Evolutionary conservation across 495 filamentous ascomycete genomes (phyloP).

Genomic region (Glarea lozoyensis): DNA sequence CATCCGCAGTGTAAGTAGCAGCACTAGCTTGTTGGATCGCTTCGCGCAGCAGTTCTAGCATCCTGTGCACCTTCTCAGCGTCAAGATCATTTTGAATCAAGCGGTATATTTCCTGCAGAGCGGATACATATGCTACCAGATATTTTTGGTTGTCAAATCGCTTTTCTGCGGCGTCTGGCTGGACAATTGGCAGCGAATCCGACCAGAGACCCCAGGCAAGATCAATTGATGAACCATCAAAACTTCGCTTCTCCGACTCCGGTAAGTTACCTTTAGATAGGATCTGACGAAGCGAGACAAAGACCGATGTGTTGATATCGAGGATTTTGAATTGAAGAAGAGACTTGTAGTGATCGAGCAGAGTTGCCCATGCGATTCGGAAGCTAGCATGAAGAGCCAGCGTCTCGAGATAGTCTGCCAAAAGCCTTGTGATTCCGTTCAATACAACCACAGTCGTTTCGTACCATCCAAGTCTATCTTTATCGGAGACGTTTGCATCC

Average conservation of each 20-base stretch:
- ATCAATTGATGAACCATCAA: conserved; percentile 50
- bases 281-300: conserved; percentile 56
- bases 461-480: conserved; percentile 52
- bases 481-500: conserved; percentile 21
- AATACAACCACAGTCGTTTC: conserved; percentile 70
- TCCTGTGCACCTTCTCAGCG: conserved; percentile 46
- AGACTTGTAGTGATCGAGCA: conserved; percentile 54
- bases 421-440: conserved; percentile 56
- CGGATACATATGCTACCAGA: conserved; percentile 66
- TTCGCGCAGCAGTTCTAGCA: conserved; percentile 54
- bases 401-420: conserved; percentile 58
- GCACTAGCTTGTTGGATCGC: conserved; percentile 51
- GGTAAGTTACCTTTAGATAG: conserved; percentile 43
- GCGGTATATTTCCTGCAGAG: conserved; percentile 70
- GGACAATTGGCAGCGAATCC: conserved; percentile 45
- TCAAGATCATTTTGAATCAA: conserved; percentile 60
- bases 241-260: conserved; percentile 31
- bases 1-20: conserved; percentile 70
- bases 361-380: conserved; percentile 55
- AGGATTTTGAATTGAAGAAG: conserved; percentile 52
- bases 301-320: conserved; percentile 65
- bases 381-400: conserved; percentile 49
- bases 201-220: conserved; percentile 69
- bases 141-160: conserved; percentile 63
- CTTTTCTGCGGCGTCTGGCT: conserved; percentile 33